Evolutionary conservation across 352 stramenopile species (phyloP).

Genomic region (Ophiocytium majus): DNA sequence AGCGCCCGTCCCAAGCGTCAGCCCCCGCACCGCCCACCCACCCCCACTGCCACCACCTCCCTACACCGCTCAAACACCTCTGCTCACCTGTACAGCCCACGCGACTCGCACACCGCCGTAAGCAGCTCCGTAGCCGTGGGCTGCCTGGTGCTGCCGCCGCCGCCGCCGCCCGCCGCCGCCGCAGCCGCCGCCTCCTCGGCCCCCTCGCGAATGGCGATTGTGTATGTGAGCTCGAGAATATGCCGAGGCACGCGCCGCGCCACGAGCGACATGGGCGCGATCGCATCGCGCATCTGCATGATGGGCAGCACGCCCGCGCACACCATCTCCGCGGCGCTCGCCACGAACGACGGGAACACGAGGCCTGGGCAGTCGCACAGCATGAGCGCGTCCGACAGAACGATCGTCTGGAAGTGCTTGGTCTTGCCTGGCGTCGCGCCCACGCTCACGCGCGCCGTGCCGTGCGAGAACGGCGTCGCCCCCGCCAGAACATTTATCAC

Average conservation of each 20-base stretch:
- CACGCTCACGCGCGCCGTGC: constrained; percentile 87
- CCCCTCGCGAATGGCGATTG: constrained; percentile 69
- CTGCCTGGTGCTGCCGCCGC: constrained; percentile 34
- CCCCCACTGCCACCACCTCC: no score
- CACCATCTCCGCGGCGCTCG: constrained; percentile 94
- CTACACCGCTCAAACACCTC: no score
- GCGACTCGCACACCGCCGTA: constrained; percentile 67
- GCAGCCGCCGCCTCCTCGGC: constrained; percentile 40
- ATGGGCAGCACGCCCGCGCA: constrained; percentile 94
- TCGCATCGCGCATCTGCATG: constrained; percentile 93
- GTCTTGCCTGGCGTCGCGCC: constrained; percentile 97
- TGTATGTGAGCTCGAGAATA: constrained; percentile 93
- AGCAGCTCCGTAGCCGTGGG: constrained; percentile 73
- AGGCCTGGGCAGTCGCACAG: constrained; percentile 99
- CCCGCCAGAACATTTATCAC: constrained; percentile 98
- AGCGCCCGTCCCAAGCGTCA: no score
- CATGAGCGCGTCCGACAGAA: constrained; percentile 92
- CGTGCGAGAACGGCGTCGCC: constrained; percentile 88
- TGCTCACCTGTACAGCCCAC: constrained; percentile 85
- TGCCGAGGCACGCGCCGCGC: constrained; percentile 87
- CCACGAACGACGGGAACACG: constrained; percentile 99
- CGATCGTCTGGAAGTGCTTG: constrained; percentile 99
- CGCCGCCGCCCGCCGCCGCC: constrained; percentile 27
- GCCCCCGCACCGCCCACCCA: no score
- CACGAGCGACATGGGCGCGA: constrained; percentile 87